Base-by-base conservation (phyloP, 371 early-diverging fungal genomes). In the Apophysomyces variabilis region DNA sequence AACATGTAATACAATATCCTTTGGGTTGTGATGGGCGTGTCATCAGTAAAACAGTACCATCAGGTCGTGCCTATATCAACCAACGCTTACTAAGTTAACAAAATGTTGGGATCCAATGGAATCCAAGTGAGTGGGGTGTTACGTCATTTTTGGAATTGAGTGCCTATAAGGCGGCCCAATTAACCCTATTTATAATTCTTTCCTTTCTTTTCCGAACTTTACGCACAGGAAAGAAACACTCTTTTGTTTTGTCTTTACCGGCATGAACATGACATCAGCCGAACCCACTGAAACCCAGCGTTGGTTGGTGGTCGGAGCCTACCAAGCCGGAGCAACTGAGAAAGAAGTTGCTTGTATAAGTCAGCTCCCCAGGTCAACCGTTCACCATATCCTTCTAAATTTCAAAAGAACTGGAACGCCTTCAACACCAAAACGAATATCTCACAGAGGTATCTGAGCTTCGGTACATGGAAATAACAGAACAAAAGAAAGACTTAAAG, bases 231-330 rank as follows among this genome's bases (percentile, higher is more conserved):
- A 8, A 18, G 21, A 21, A n/a, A 16, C 9, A 18, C 54, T 16
- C 21, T 50, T 21, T 50, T 50, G 21, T 50, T 50, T 50, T 26
- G 21, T 50, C 54, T 50, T 50, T 16, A 21, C 21, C 21, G 7
- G 0, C 54, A 50, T 50, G 54, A 50, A 26, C 54, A 7, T 50
- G 6, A 18, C 54, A 50, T 50, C 54, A 50, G 54, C 16, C 16
- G 54, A 21, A 11, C 54, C 54, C 21, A 18, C 54, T 21, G 61
- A 61, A 47, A 35, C 46, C 43, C 43, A 44, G 32, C 65, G 65
- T 37, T 65, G 65, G 65, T 58, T 58, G 26, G 65, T 65, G 5
- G 60, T 65, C 38, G 65, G 65, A 26, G 65, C 65, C 21, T 54
- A 65, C 35, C 47, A 58, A 46, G 65, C 65, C 12, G 65, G 65